Evolutionary conservation across 768 basidiomycete genomes (phyloP), one percentile per base, ranked within the genome.

Genomic region (Naematelia encephala): DNA sequence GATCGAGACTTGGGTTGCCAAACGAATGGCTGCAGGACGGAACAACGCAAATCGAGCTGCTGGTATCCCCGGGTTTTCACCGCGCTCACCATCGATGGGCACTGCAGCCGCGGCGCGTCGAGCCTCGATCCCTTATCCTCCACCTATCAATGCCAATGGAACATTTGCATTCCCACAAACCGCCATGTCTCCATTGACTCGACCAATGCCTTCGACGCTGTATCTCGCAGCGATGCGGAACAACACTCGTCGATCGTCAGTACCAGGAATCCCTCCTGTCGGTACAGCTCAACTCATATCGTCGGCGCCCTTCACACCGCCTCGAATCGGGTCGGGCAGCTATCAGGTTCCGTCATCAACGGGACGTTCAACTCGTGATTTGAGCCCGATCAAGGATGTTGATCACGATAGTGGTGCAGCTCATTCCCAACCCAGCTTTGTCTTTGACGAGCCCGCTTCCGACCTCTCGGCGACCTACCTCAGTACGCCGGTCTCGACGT

Each of bases 111-210:
- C 60, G 11, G 73, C 68, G 1, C 50, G 75, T 45, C 58, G 74
- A 34, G 60, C 63, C 1, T 75, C 73, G 59, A 72, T 72, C 19
- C 75, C 75, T 22, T 77, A 77, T 49, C 75, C 75, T 27, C 57
- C 70, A 14, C 75, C 72, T 13, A 45, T 62, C 5, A 44, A 47
- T n/a, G 30, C 49, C 14, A 50, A 22, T 45, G 22, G 50, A 14
- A 10, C 50, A 10, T 51, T 14, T 56, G 62, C 67, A 12, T 8
- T 16, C 16, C 34, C 34, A 8, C 34, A 39, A 16, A 64, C 64
- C 47, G 48, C 61, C 23, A 25, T 29, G n/a, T 66, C 63, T 13
- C 68, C 70, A 1, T 42, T 42, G 14, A 59, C 59, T n/a, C 62
- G 68, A 51, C 61, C 63, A 23, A 59, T 61, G 59, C 64, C 70